Base-by-base conservation (phyloP, 1,139 yeast species). In the Suhomyces panamericanus region DNA sequence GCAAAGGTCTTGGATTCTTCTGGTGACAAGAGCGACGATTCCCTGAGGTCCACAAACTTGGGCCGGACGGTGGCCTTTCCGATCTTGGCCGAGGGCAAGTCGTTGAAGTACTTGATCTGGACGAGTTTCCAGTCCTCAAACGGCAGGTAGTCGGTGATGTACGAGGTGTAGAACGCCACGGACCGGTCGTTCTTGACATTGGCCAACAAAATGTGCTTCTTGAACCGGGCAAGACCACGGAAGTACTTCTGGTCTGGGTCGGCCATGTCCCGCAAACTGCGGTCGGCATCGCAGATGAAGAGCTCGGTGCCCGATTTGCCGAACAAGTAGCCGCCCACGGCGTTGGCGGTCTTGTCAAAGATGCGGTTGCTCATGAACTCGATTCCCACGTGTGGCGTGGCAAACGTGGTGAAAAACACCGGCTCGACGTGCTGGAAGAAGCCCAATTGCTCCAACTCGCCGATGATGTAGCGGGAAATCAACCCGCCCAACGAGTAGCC, bases 381-480 rank as follows among this genome's bases (percentile, higher is more conserved):
- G 11, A 86, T 77, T 0, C 96, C 96, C 7, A 88, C 69, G 66
- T 91, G 97, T 1, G 98, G 98, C 1, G 96, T 84, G 2, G 97
- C 97, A 69, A 90, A 85, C 0, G 96, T 87, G 13, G 90, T 75
- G 58, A 85, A 85, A 41, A 81, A 68, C 2, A 78, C 66, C 0
- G 96, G 96, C 51, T 76, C 68, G 14, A 88, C 78, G 2, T 56
- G 57, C 2, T 81, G 75, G 54, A 88, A 88, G 49, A 83, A 73
- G 0, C 75, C 76, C 48, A 76, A 53, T 26, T 71, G 75, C 41
- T 77, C 61, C 38, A 89, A 66, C 40, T 83, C 73, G 0, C 96
- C 97, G 48, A 89, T 72, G 13, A 86, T 77, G 59, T 86, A 87
- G 38, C 96, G 58, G 10, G 74, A 55, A 29, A 74, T 69, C 56